Evolutionary conservation across 2,329 filamentous ascomycete species (phyloP).

Genomic region (Cladophialophora exuberans): DNA sequence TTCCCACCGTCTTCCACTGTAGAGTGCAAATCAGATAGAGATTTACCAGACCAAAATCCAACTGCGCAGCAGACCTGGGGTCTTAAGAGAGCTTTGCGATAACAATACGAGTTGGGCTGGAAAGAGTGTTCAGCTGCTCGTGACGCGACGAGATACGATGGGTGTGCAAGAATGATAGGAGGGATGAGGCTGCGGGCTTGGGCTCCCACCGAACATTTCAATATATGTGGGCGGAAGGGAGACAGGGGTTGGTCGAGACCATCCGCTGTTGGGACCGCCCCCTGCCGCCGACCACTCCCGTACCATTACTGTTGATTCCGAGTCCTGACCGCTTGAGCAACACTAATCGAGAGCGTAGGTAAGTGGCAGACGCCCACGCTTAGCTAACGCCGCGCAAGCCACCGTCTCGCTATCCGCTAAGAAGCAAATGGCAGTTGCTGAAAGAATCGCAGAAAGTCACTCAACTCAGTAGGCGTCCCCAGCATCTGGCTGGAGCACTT

Average conservation of each 20-base stretch:
- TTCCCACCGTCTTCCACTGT: background rate
- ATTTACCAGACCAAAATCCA: background rate
- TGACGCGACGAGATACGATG: slow-evolving; percentile 8
- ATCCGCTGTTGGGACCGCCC: too few species aligned
- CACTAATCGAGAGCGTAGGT: too few species aligned
- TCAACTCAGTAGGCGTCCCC: background rate
- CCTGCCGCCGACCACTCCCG: too few species aligned
- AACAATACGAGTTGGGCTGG: background rate
- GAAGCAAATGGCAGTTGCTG: too few species aligned
- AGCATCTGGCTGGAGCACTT: background rate
- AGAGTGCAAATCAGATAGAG: background rate
- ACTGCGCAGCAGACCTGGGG: background rate
- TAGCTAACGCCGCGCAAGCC: background rate
- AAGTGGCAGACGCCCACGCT: too few species aligned
- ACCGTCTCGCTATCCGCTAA: slow-evolving; percentile 1
- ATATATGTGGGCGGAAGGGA: slow-evolving; percentile 1
- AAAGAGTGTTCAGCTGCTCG: background rate
- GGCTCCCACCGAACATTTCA: slow-evolving; percentile 1
- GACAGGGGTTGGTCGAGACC: slow-evolving; percentile 1
- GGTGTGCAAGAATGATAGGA: slow-evolving; percentile 6
- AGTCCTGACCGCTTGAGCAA: too few species aligned
- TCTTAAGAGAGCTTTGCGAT: background rate
- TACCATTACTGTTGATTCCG: too few species aligned
- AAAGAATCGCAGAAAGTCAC: too few species aligned
- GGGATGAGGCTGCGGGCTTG: slow-evolving; percentile 8